Evolutionary conservation across 306 rosid species (phyloP), one percentile per base, ranked within the genome.

Genomic region (Ceratonia siliqua): DNA sequence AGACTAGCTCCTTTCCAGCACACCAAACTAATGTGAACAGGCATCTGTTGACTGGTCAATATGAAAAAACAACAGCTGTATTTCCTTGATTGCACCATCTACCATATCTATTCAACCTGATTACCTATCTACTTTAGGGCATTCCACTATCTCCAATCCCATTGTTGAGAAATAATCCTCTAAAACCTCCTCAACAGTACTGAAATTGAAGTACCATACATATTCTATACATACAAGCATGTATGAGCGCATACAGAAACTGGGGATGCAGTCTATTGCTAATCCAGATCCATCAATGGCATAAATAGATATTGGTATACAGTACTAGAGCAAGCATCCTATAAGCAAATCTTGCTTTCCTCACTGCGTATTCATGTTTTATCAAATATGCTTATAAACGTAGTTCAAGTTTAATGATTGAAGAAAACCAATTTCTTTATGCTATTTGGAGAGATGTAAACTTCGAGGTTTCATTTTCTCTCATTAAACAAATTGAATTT

Each of bases 251-350:
- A 39, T 39, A 70, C 62, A 38, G 33, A 72, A 72, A 12, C 61
- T 46, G 28, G 24, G 5, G 68, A 66, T 77, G 42, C 73, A 41
- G 35, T 63, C 57, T 53, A 35, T 14, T 46, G 56, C 57, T 50
- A 45, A 75, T 50, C 52, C 58, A 78, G 57, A 78, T 25, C 57
- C 64, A 54, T 35, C 24, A 46, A 62, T 61, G 52, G 18, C 79
- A 77, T 28, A 30, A 30, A 35, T 1, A 17, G 32, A 38, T 18
- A 38, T 35, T 61, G 13, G 0, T 17, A 17, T 18, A 10, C 71
- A 14, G 0, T 48, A 14, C 25, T 22, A 42, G 21, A 41, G 36
- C 13, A 55, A 12, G 35, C 17, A 21, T 55, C 32, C 32, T 24
- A 54, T 24, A 9, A 25, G 15, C 21, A 43, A 38, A 41, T 42